Base-by-base conservation (phyloP, 2,329 filamentous ascomycete species). In the Colletotrichum tofieldiae region DNA sequence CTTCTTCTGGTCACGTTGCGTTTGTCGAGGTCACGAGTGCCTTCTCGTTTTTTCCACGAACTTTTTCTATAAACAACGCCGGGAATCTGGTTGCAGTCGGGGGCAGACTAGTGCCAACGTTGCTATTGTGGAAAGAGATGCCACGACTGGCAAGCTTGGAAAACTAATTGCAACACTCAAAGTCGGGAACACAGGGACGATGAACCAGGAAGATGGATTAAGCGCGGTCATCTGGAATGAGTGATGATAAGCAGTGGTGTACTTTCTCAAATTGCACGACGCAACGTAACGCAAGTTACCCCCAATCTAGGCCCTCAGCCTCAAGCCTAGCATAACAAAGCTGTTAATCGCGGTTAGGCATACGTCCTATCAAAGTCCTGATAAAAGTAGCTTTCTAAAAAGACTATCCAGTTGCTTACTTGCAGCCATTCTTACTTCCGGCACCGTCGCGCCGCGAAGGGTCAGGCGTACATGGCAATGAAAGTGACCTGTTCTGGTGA, bases 61-160 rank as follows among this genome's bases (percentile, higher is more conserved):
- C 91, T 1, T 91, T 93, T 77, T 84, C 84, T 29, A 82, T 92
- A 65, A 93, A 92, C 77, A 84, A 84, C 49, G 86, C 86, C 0
- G 91, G 91, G 0, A 84, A 86, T 55, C 75, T 91, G 72, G 85
- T 93, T 1, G 91, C 91, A 0, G 86, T 93, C 49, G 92, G 88
- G 0, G 92, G 32, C 91, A 93, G 81, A 86, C 86, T 2, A 89
- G 86, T 51, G 85, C 87, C 18, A 89, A 86, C 29, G 88, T 93
- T 0, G 88, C 86, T 2, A 85, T 93, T 43, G 82, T 92, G 35
- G 78, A 81, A 71, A 81, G 92, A 14, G 86, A 93, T 78, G 78
- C 83, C 0, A 77, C 79, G 18, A 89, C 87, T 0, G 92, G 92
- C 0, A 80, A 84, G 75, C 81, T 93, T 32, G 89, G 89, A 0